phyloP scores from a whole-genome alignment of 2,329 filamentous ascomycete genomes.

The Leptodontidium sp. region DNA sequence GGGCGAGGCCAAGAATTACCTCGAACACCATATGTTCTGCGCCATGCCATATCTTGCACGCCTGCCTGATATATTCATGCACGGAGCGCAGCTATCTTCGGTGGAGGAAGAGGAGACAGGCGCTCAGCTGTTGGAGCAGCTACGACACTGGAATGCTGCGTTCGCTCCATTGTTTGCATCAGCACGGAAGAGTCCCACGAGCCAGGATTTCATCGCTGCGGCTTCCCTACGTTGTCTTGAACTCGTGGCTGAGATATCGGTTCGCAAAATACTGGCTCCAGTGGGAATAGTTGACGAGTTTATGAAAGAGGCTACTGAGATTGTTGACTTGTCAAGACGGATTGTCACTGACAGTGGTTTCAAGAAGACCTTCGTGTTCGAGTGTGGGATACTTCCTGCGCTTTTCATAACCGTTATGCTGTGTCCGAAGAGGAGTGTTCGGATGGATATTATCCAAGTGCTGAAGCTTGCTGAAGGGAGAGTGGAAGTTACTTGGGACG shows the following conservation, averaged over 20 bases:
- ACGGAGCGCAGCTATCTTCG: neutral
- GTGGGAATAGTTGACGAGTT: constrained; percentile 16
- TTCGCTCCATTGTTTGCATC: constrained; percentile 33
- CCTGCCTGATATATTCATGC: constrained; percentile 14
- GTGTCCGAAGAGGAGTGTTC: constrained; percentile 28
- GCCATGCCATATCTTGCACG: constrained; percentile 29
- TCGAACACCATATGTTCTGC: constrained; percentile 27
- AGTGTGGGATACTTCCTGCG: constrained; percentile 37
- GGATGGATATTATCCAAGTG: constrained; percentile 35
- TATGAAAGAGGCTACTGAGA: constrained; percentile 29
- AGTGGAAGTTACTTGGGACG: constrained; percentile 38
- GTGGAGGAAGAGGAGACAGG: neutral
- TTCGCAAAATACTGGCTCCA: constrained; percentile 24
- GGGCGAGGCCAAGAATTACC: constrained; percentile 27
- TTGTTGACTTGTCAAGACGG: constrained; percentile 28
- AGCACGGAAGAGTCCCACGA: constrained; percentile 11
- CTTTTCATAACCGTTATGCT: constrained; percentile 35
- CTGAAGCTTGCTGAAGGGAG: constrained; percentile 31
- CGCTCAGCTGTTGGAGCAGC: constrained; percentile 17
- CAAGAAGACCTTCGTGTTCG: constrained; percentile 37
- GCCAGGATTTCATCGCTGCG: constrained; percentile 32
- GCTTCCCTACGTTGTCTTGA: constrained; percentile 31
- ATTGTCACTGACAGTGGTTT: constrained; percentile 32
- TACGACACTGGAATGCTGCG: constrained; percentile 32
- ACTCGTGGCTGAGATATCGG: constrained; percentile 29